Percentiles rank a stretch among this genome's conserved stretches.
Conservation (phyloP, 1,284 basidiomycete species). For the Amylostereum chailletii region DNA sequence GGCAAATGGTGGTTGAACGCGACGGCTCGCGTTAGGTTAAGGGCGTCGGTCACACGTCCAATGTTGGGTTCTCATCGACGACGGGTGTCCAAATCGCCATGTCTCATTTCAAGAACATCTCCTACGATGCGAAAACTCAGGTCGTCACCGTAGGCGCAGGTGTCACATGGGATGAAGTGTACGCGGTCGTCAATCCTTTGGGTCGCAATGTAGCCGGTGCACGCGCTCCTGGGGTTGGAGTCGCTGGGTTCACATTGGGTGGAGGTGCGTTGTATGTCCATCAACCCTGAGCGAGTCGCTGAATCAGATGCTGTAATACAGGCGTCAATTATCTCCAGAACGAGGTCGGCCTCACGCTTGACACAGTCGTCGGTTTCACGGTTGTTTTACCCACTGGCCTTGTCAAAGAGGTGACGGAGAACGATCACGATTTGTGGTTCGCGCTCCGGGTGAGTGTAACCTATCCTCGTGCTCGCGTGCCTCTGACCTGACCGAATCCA, state of each 20-base stretch:
- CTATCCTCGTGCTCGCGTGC: background rate
- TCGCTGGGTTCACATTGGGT: slow-evolving; percentile 38
- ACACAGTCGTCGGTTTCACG: background rate
- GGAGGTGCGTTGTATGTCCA: slow-evolving; percentile 23
- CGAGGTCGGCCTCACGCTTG: background rate
- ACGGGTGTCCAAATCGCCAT: slow-evolving; percentile 48
- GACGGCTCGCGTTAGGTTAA: slow-evolving; percentile 30
- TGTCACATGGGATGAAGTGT: slow-evolving; percentile 51
- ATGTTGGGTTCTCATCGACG: slow-evolving; percentile 46
- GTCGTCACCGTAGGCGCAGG: slow-evolving; percentile 42
- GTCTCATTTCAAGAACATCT: slow-evolving; percentile 37
- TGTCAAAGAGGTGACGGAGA: background rate
- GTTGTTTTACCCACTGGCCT: background rate
- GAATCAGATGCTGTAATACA: no score
- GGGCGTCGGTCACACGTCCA: slow-evolving; percentile 42
- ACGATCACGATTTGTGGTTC: background rate
- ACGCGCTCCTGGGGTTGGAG: slow-evolving; percentile 42
- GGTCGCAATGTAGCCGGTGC: slow-evolving; percentile 46
- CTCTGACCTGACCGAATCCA: no score
- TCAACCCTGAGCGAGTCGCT: no score
- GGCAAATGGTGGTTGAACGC: background rate
- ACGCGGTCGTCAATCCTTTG: slow-evolving; percentile 33
- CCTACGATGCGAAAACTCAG: slow-evolving; percentile 28
- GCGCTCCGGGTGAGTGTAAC: background rate
- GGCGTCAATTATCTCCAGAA: no score